These are phyloP conservation scores for Ganoderma boninense DNA, from an alignment of 1,284 basidiomycete species.

Conservation along the genomic window DNA sequence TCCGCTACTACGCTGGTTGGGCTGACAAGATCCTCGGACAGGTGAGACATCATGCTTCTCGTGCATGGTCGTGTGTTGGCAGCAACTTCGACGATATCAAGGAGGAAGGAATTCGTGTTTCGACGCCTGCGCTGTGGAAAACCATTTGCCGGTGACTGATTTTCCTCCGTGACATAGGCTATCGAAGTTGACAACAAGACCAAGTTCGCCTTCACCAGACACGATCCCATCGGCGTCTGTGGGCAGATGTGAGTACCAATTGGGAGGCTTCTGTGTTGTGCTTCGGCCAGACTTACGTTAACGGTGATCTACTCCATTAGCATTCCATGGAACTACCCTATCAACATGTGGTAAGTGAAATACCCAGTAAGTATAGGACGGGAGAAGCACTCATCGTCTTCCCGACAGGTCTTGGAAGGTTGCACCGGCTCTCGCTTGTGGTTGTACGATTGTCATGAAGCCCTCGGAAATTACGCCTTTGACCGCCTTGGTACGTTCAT, in stretches of 20 bases:
- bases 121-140: neutral
- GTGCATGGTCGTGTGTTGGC: neutral
- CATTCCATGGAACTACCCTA: slow-evolving; percentile 93
- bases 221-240: slow-evolving; percentile 95
- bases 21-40: slow-evolving; percentile 67
- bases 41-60: slow-evolving; percentile 39
- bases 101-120: neutral
- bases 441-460: slow-evolving; percentile 92
- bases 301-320: slow-evolving; percentile 47
- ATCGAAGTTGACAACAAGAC: slow-evolving; percentile 84
- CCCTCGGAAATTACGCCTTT: slow-evolving; percentile 93
- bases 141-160: neutral
- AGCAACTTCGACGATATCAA: neutral
- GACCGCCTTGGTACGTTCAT: slow-evolving; percentile 76
- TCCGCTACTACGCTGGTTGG: slow-evolving; percentile 83
- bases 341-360: slow-evolving; percentile 80
- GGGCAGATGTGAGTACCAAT: slow-evolving; percentile 77
- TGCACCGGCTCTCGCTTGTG: slow-evolving; percentile 88
- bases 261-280: slow-evolving; percentile 12
- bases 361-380: neutral
- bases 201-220: slow-evolving; percentile 87
- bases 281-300: slow-evolving; percentile 1
- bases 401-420: slow-evolving; percentile 87
- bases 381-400: neutral
- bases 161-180: slow-evolving; percentile 52